Conservation (phyloP, 305 asterid species). For the Fraxinus sp. region DNA sequence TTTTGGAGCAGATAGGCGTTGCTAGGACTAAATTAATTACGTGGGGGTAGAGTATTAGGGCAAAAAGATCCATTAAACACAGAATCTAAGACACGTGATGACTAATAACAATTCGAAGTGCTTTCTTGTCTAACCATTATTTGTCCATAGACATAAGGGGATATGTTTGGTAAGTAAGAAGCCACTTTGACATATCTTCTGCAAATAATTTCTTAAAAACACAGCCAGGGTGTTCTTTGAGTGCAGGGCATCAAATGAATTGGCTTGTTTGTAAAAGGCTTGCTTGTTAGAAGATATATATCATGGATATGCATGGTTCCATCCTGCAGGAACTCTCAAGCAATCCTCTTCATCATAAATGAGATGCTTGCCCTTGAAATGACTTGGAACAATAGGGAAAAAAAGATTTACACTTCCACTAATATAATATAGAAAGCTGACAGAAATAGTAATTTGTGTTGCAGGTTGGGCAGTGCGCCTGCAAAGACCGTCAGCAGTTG, state of each 20-base stretch:
- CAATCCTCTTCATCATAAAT: not conserved
- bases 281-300: not conserved
- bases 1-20: not conserved
- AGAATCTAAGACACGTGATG: not conserved
- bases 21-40: not conserved
- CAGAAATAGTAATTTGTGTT: not conserved
- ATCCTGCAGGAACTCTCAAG: not conserved
- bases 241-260: not conserved
- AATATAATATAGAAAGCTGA: not conserved
- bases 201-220: not conserved
- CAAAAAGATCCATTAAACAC: not conserved
- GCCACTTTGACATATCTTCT: not conserved
- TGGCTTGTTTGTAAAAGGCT: not conserved
- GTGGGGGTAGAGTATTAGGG: not conserved
- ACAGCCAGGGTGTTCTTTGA: not conserved
- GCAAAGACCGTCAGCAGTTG: conserved; percentile 56
- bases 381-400: not conserved
- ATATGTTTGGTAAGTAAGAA: not conserved
- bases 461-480: conserved; percentile 82
- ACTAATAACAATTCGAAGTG: not conserved
- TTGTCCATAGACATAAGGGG: not conserved
- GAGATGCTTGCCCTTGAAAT: not conserved
- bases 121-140: not conserved
- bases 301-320: not conserved
- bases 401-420: not conserved